These are phyloP conservation scores for Kazachstania psychrophila DNA, from an alignment of 805 yeast genomes.

Conservation along the genomic window DNA sequence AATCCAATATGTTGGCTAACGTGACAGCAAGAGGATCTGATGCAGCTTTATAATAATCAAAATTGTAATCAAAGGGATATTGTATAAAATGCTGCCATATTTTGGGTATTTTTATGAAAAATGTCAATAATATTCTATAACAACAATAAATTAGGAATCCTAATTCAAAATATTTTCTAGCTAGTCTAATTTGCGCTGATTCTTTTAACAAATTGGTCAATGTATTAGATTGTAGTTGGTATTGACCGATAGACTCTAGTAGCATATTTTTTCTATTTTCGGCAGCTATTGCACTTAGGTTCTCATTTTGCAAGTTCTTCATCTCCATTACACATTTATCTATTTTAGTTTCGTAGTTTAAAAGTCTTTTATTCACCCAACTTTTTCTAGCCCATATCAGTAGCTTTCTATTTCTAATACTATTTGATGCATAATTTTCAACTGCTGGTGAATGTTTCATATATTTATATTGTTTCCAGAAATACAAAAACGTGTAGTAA, in stretches of 20 bases:
- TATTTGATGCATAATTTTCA: conserved; percentile 2
- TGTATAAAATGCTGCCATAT: conserved; percentile 12
- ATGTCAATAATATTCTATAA: conserved; percentile 30
- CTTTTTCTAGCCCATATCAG: conserved; percentile 21
- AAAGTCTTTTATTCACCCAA: conserved; percentile 12
- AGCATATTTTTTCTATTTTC: conserved; percentile 2
- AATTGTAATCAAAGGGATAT: conserved; percentile 15
- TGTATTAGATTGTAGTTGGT: conserved; percentile 20
- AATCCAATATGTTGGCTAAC: conserved; percentile 27
- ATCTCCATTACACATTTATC: conserved; percentile 13
- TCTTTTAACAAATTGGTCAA: conserved; percentile 13
- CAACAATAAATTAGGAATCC: conserved; percentile 30
- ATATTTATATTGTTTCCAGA: conserved; percentile 9
- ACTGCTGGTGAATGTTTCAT: background rate
- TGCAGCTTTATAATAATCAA: conserved; percentile 11
- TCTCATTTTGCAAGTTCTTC: conserved; percentile 11
- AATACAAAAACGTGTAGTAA: conserved; percentile 18
- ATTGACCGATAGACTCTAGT: conserved; percentile 21
- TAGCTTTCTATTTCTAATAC: conserved; percentile 11
- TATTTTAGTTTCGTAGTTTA: conserved; percentile 15
- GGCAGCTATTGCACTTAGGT: background rate
- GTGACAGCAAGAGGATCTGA: conserved; percentile 35
- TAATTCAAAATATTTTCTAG: conserved; percentile 17
- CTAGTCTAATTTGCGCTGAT: conserved; percentile 9
- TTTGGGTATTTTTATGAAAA: conserved; percentile 22